phyloP scores from a whole-genome alignment of 2,329 filamentous ascomycete genomes.

The Pseudocercospora crystallina region DNA sequence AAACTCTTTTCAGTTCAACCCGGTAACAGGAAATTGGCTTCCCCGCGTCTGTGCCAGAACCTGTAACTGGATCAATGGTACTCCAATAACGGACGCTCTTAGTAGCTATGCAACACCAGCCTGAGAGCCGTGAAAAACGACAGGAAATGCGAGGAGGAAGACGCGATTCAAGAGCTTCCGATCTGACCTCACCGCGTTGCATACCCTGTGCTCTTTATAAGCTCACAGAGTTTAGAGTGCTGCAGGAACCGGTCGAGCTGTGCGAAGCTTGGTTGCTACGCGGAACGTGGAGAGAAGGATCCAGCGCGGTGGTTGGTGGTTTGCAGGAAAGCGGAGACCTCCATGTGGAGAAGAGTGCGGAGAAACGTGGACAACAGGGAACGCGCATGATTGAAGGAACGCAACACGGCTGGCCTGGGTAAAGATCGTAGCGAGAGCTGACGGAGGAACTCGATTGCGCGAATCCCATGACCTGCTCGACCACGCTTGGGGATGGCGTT shows the following conservation, averaged over 20 bases:
- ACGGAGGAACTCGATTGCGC: constrained; percentile 19
- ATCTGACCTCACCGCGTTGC: constrained; percentile 7
- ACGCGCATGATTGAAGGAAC: too few relatives aligned
- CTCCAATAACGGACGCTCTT: neutral
- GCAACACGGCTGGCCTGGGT: constrained; percentile 1
- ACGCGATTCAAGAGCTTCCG: neutral
- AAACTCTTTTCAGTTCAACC: too few relatives aligned
- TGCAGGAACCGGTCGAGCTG: constrained; percentile 16
- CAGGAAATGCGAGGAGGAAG: neutral
- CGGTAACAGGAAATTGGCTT: too few relatives aligned
- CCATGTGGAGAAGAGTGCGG: constrained; percentile 10
- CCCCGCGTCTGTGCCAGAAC: too few relatives aligned
- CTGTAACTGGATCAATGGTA: neutral
- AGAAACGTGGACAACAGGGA: neutral
- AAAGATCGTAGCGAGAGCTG: constrained; percentile 13
- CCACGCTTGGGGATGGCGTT: neutral
- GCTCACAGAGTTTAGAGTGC: constrained; percentile 15
- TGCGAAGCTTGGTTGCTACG: neutral
- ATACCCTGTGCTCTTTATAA: constrained; percentile 10
- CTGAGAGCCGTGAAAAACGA: neutral
- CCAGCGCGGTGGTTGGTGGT: constrained; percentile 4
- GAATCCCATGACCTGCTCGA: constrained; percentile 13
- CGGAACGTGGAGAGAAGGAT: constrained; percentile 6
- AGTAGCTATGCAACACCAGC: neutral
- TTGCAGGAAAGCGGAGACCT: neutral